These are phyloP conservation scores for Ganoderma leucocontextum DNA, from an alignment of 1,284 basidiomycete genomes.

Conservation along the genomic window DNA sequence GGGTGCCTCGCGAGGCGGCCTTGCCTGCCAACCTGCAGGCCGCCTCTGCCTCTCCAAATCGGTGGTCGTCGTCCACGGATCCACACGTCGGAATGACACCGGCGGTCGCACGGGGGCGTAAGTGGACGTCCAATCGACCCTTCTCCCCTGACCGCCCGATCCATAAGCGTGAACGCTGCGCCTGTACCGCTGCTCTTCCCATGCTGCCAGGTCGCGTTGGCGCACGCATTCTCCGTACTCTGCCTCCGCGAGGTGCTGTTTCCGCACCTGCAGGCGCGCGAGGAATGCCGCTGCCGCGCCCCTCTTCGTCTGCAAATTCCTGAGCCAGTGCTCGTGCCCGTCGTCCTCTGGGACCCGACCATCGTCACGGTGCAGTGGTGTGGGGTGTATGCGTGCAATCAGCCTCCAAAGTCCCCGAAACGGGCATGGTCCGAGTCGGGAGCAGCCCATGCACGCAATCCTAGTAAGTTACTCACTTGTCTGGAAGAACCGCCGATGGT, in stretches of 20 bases:
- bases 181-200: not conserved
- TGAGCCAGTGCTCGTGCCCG: slow-evolving; percentile 15
- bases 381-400: too few relatives aligned
- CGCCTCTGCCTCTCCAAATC: not conserved
- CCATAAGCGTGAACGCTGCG: not conserved
- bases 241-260: not conserved
- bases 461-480: not conserved
- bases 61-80: not conserved
- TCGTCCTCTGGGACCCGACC: not conserved
- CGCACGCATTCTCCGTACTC: not conserved
- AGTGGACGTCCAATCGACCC: not conserved
- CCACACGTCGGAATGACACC: not conserved
- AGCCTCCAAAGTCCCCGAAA: too few relatives aligned
- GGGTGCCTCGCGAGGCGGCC: not conserved
- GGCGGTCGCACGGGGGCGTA: not conserved
- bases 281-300: not conserved
- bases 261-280: not conserved
- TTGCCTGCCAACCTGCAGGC: not conserved
- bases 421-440: too few relatives aligned
- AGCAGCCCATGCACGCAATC: too few relatives aligned
- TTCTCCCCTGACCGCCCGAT: not conserved
- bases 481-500: slow-evolving; percentile 17
- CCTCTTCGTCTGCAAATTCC: slow-evolving; percentile 4
- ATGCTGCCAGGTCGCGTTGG: not conserved
- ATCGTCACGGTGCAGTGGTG: too few relatives aligned